A percentile compares a stretch with the other conserved stretches of the same genome.
These are phyloP conservation scores for Amanita phalloides DNA, from an alignment of 768 basidiomycete species.

Conservation along the genomic window DNA sequence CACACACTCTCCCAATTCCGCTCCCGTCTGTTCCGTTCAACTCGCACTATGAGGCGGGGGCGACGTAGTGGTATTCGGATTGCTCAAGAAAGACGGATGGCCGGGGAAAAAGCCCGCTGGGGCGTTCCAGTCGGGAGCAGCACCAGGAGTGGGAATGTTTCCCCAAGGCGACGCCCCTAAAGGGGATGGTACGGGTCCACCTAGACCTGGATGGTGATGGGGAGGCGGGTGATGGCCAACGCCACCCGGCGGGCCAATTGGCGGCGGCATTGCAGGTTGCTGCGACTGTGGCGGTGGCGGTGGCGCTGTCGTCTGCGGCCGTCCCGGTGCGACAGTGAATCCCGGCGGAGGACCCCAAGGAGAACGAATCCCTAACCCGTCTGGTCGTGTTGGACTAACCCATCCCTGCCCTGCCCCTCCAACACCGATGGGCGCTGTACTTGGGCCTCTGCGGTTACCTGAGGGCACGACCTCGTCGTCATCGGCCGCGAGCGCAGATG, in stretches of 20 bases:
- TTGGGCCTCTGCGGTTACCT: slow-evolving; percentile 26
- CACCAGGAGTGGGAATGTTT: slow-evolving; percentile 18
- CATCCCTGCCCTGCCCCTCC: slow-evolving; percentile 5
- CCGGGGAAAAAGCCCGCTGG: slow-evolving; percentile 31
- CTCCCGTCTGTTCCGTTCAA: slow-evolving; percentile 8
- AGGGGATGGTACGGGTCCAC: slow-evolving; percentile 6
- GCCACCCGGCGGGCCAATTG: slow-evolving; percentile 13
- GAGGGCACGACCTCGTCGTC: slow-evolving; percentile 67
- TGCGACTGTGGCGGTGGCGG: neutral
- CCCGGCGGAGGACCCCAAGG: slow-evolving; percentile 13
- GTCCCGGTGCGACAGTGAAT: slow-evolving; percentile 10
- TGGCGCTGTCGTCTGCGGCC: slow-evolving; percentile 5
- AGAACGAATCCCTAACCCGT: slow-evolving; percentile 13
- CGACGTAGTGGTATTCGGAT: slow-evolving; percentile 39
- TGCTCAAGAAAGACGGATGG: slow-evolving; percentile 27
- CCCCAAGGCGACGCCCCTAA: slow-evolving; percentile 28
- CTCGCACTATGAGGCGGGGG: slow-evolving; percentile 29
- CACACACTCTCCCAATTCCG: neutral
- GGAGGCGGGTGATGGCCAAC: slow-evolving; percentile 12
- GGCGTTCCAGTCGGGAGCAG: slow-evolving; percentile 38
- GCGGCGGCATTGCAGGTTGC: slow-evolving; percentile 19
- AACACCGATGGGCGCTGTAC: slow-evolving; percentile 20
- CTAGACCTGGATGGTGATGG: slow-evolving; percentile 3
- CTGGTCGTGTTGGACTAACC: slow-evolving; percentile 5
- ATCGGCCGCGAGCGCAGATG: slow-evolving; percentile 67